phyloP scores from a whole-genome alignment of 2,329 filamentous ascomycete genomes.

The Ophiocordyceps unilateralis region DNA sequence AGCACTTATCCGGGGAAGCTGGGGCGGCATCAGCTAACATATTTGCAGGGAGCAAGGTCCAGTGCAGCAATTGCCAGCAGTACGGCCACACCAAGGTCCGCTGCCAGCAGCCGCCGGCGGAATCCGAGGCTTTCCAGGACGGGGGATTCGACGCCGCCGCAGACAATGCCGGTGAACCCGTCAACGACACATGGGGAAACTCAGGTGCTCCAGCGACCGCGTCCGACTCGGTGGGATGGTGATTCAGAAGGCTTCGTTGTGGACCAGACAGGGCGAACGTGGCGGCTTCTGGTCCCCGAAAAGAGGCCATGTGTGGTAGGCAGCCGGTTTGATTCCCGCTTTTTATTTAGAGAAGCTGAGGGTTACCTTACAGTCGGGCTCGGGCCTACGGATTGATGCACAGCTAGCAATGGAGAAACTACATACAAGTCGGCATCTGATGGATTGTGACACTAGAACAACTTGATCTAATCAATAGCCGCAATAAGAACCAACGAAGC shows the following conservation, averaged over 20 bases:
- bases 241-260: not conserved
- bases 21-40: conserved; percentile 6
- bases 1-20: not conserved
- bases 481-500: no score
- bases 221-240: not conserved
- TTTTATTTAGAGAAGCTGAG: no score
- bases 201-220: not conserved
- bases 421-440: no score
- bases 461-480: no score
- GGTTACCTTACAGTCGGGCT: no score
- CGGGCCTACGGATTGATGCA: no score
- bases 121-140: not conserved
- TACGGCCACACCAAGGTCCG: conserved; percentile 22
- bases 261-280: no score
- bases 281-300: no score
- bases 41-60: conserved; percentile 19
- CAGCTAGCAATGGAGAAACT: no score
- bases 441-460: no score
- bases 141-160: not conserved
- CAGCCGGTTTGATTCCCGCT: no score
- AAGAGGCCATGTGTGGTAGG: no score
- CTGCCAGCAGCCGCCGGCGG: conserved; percentile 12
- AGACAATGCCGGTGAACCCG: not conserved
- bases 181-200: not conserved
- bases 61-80: conserved; percentile 20